Conservation (phyloP, 2,329 filamentous ascomycete species). For the Ustulina deusta region DNA sequence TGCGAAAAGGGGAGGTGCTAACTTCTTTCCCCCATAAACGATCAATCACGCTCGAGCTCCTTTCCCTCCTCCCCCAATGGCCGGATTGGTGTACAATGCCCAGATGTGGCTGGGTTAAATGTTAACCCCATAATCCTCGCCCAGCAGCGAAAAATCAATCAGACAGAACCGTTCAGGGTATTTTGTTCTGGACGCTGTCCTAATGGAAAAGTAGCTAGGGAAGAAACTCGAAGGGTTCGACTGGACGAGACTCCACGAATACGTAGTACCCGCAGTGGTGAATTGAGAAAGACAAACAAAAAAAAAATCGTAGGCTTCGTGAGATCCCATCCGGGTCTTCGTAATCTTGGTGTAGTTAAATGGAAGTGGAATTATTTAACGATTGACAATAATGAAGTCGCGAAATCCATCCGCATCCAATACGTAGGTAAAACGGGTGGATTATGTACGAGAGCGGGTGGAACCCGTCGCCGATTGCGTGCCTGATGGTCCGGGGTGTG, state of each 20-base stretch:
- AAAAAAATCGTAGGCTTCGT: constrained; percentile 38
- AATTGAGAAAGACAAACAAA: constrained; percentile 20
- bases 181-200: constrained; percentile 10
- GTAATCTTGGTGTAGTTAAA: constrained; percentile 19
- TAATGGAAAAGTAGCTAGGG: constrained; percentile 3
- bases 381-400: constrained; percentile 39
- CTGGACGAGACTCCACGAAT: not conserved
- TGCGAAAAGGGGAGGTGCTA: not conserved
- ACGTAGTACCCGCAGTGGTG: not conserved
- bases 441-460: constrained; percentile 54
- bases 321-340: constrained; percentile 33
- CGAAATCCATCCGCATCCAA: not conserved
- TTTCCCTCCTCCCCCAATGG: not conserved
- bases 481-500: constrained; percentile 49
- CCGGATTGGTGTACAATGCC: constrained; percentile 30
- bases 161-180: constrained; percentile 16
- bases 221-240: constrained; percentile 27
- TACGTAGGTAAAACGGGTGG: constrained; percentile 7
- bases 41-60: not conserved
- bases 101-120: constrained; percentile 11
- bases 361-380: constrained; percentile 28
- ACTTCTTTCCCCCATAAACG: constrained; percentile 2
- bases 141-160: constrained; percentile 16
- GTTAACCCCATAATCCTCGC: constrained; percentile 18
- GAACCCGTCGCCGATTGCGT: constrained; percentile 41